Base-by-base conservation (phyloP, 768 basidiomycete species). In the Mycena galopus region DNA sequence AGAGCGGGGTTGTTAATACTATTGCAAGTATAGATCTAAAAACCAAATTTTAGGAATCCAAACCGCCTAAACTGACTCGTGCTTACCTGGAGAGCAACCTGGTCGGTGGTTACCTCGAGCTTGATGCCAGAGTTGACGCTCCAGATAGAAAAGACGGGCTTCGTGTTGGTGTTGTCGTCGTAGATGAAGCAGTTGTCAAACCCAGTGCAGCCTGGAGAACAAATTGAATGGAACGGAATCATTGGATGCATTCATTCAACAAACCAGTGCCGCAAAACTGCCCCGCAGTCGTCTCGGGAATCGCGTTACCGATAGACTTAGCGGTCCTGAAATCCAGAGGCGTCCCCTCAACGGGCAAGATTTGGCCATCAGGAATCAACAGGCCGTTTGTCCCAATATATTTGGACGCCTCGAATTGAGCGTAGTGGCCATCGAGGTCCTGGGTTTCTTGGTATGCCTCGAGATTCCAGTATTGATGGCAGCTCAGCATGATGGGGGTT, bases 101-200 rank as follows among this genome's bases (percentile, higher is more conserved):
- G 86, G 72, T 87, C 79, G 7, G 87, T 86, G 44, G 79, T 82
- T 12, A 87, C 79, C 53, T 87, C 86, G 27, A 88, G 69, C 83
- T 82, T 83, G 66, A 88, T 87, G 4, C 87, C 87, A 39, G 86
- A 87, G 72, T 83, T 84, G 37, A 75, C 78, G 73, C 85, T 86
- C 85, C 86, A 88, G 10, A 87, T 72, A 1, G 84, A 83, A 59
- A 87, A 80, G 14, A 75, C 79, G 6, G 82, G 80, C 47, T 81
- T 79, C 8, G 73, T 72, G 9, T 50, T 57, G 58, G 78, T 59
- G 35, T 78, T 77, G 16, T 81, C 63, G 69, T 88, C 85, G 67
- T 86, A 86, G 50, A 87, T 75, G 84, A 84, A 88, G 65, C 81
- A 82, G 71, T 88, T 87, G 73, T 88, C 87, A 67, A 84, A 85